Conservation (phyloP, 495 filamentous ascomycete species). For the Hypoxylon cercidicola region DNA sequence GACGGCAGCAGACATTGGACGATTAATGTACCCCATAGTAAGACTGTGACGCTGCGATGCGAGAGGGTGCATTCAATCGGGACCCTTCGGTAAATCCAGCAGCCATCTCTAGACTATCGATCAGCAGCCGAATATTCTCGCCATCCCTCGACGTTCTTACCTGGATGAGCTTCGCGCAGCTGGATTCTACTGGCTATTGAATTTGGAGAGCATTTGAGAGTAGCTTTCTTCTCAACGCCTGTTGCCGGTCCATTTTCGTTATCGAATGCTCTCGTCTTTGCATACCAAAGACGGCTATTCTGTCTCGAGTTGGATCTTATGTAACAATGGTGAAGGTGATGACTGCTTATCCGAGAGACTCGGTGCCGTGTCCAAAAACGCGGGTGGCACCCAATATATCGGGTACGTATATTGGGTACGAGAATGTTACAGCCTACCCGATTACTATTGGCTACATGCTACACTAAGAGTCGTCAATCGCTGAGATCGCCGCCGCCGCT, state of each 20-base stretch:
- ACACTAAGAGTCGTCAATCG: slow-evolving; percentile 10
- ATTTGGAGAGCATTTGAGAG: slow-evolving; percentile 10
- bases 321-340: slow-evolving; percentile 7
- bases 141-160: slow-evolving; percentile 10
- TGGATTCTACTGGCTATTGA: slow-evolving; percentile 32
- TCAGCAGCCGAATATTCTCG: slow-evolving; percentile 31
- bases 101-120: slow-evolving; percentile 21
- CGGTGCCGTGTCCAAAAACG: background rate
- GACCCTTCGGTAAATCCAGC: slow-evolving; percentile 33
- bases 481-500: slow-evolving; percentile 17
- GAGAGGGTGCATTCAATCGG: slow-evolving; percentile 32
- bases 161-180: slow-evolving; percentile 19
- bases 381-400: slow-evolving; percentile 15
- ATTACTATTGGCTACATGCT: slow-evolving; percentile 17
- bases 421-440: slow-evolving; percentile 2
- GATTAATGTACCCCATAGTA: slow-evolving; percentile 35
- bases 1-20: slow-evolving; percentile 28
- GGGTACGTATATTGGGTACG: slow-evolving; percentile 24
- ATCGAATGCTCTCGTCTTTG: slow-evolving; percentile 9
- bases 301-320: slow-evolving; percentile 9
- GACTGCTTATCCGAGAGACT: slow-evolving; percentile 14
- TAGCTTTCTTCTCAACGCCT: slow-evolving; percentile 15
- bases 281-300: slow-evolving; percentile 7
- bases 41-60: slow-evolving; percentile 39
- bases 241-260: slow-evolving; percentile 31